These are phyloP conservation scores for Aspergillus homomorphus DNA, from an alignment of 495 filamentous ascomycete species.

Conservation along the genomic window DNA sequence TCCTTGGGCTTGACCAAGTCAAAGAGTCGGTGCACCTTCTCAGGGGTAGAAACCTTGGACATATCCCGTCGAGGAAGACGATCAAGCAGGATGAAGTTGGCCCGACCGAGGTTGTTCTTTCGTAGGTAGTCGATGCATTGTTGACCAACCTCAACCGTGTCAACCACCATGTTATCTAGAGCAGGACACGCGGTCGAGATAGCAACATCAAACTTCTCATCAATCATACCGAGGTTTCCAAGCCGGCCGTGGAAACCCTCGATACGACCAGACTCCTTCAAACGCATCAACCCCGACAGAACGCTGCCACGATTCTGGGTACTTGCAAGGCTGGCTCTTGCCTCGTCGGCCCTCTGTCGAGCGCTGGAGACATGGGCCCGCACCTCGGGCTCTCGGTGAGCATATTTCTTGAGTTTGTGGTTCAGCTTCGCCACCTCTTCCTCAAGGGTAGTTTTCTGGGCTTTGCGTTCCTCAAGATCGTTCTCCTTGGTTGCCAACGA, in stretches of 20 bases:
- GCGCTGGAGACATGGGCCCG: conserved; percentile 79
- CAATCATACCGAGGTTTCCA: conserved; percentile 93
- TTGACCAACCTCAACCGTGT: conserved; percentile 90
- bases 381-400: conserved; percentile 73
- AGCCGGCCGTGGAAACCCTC: conserved; percentile 95
- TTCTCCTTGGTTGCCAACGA: conserved; percentile 62
- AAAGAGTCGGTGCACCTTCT: conserved; percentile 87
- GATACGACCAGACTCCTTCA: conserved; percentile 94
- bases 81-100: conserved; percentile 93
- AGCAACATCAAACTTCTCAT: conserved; percentile 89
- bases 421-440: conserved; percentile 70
- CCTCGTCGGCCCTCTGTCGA: conserved; percentile 92
- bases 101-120: conserved; percentile 96
- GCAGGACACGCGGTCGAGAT: conserved; percentile 93
- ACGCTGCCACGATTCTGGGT: conserved; percentile 93
- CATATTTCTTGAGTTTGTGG: conserved; percentile 65
- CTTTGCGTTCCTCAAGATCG: conserved; percentile 73
- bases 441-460: conserved; percentile 66
- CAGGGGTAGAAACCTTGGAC: conserved; percentile 76
- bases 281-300: conserved; percentile 82
- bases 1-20: conserved; percentile 90
- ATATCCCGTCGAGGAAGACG: conserved; percentile 76
- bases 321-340: conserved; percentile 79
- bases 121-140: conserved; percentile 96
- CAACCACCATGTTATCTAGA: conserved; percentile 92